Evolutionary conservation across 352 stramenopile species (phyloP).

Genomic region (Globisporangium echinulatum): DNA sequence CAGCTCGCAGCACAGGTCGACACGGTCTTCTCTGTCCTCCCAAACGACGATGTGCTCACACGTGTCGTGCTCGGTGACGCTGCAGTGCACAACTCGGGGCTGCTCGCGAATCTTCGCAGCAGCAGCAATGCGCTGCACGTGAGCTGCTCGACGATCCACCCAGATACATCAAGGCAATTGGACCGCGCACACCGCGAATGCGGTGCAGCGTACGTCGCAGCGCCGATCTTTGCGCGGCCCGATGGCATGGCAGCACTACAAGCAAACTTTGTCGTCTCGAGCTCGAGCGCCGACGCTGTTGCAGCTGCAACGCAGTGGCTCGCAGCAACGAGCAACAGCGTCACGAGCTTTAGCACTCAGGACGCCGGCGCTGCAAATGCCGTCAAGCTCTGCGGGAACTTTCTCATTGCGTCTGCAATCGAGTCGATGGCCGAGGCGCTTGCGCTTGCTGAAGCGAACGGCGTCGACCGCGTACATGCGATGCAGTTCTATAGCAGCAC

Average conservation of each 20-base stretch:
- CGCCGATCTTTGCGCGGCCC: constrained; percentile 67
- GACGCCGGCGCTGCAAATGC: constrained; percentile 61
- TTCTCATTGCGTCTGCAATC: constrained; percentile 74
- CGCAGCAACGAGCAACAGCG: constrained; percentile 28
- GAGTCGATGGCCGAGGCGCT: constrained; percentile 71
- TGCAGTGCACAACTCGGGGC: constrained; percentile 12
- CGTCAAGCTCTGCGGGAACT: constrained; percentile 79
- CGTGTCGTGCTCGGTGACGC: constrained; percentile 29
- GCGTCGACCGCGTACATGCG: constrained; percentile 63
- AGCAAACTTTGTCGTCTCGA: constrained; percentile 54
- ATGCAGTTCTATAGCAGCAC: constrained; percentile 76
- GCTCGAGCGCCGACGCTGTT: constrained; percentile 29
- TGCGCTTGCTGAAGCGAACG: constrained; percentile 56
- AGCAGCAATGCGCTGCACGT: constrained; percentile 36
- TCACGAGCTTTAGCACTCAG: constrained; percentile 48
- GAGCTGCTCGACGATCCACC: constrained; percentile 69
- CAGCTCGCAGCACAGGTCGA: constrained; percentile 26
- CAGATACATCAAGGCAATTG: constrained; percentile 42
- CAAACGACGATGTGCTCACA: constrained; percentile 56
- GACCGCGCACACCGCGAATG: constrained; percentile 25
- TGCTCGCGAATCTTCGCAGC: constrained; percentile 29
- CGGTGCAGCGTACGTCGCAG: constrained; percentile 35
- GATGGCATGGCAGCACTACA: constrained; percentile 66
- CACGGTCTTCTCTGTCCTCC: constrained; percentile 58
- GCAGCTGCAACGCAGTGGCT: constrained; percentile 30